These are phyloP conservation scores for Umbilicaria muhlenbergii DNA, from an alignment of 495 filamentous ascomycete genomes.

Conservation along the genomic window DNA sequence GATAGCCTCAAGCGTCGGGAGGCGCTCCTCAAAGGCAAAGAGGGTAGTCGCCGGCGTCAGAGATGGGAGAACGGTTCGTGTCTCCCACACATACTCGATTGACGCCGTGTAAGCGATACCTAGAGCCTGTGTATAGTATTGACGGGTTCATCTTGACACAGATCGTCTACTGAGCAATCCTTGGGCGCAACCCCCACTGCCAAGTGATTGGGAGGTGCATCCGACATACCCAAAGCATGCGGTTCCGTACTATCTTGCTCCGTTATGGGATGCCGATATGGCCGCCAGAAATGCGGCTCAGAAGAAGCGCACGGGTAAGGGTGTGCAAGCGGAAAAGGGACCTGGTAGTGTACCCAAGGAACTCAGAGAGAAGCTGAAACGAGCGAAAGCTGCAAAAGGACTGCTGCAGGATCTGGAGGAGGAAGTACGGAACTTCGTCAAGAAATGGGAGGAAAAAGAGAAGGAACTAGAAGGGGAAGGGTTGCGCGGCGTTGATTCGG, in stretches of 20 bases:
- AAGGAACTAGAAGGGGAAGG: conserved; percentile 11
- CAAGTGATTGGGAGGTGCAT: conserved; percentile 63
- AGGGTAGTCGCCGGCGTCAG: conserved; percentile 74
- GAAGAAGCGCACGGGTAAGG: conserved; percentile 21
- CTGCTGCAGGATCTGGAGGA: conserved; percentile 51
- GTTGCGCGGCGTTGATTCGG: conserved; percentile 26
- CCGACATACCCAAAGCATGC: conserved; percentile 61
- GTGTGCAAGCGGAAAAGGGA: conserved; percentile 23
- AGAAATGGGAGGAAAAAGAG: conserved; percentile 38
- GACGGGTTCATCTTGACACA: conserved; percentile 20
- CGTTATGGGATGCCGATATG: conserved; percentile 65
- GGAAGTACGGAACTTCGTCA: conserved; percentile 44
- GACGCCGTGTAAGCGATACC: background rate
- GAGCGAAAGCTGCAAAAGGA: conserved; percentile 48
- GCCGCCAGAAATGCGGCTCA: conserved; percentile 28
- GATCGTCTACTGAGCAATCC: conserved; percentile 80
- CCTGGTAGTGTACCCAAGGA: conserved; percentile 31
- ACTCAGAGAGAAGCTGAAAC: conserved; percentile 48
- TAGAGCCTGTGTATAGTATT: background rate
- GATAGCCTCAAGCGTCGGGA: conserved; percentile 58
- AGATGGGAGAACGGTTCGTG: conserved; percentile 88
- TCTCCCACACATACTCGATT: conserved; percentile 1
- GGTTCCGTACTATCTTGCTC: conserved; percentile 82
- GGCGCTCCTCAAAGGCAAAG: conserved; percentile 73
- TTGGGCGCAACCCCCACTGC: conserved; percentile 63